Base-by-base conservation (phyloP, 495 filamentous ascomycete genomes). In the Podospora comata region DNA sequence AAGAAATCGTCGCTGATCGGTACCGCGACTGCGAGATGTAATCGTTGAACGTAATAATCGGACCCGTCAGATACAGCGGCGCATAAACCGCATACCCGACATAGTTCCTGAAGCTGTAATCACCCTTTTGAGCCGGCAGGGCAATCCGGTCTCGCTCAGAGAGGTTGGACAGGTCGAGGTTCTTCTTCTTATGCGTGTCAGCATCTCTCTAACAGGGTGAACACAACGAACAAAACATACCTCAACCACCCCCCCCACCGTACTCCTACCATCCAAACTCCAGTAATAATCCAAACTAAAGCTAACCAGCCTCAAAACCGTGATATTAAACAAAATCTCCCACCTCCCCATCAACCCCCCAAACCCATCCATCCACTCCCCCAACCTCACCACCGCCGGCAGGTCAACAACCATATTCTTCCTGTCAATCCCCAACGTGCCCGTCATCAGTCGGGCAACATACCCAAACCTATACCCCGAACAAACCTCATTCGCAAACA, bases 241-340 rank as follows among this genome's bases (percentile, higher is more conserved):
- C 39, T 48, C 39, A 6, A 48, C 9, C 39, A 11, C 39, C 39
- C 13, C 39, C 39, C 39, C 39, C 39, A 18, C 39, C 30, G 30
- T 32, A 4, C 80, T 82, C 30, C 86, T 80, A 64, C 85, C 84
- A 72, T 92, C 85, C 0, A 91, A 78, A 70, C 92, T 93, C 95
- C 96, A 99, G 79, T 94, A 92, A 79, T 96, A 93, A 75, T 99
- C 95, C 73, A 99, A 80, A 77, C 98, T 97, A 85, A 97, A 99
- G 78, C 93, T 96, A 68, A 99, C 92, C 56, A 97, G 81, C 26
- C 95, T 88, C 55, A 99, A 81, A 5, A 97, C 86, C n/a, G 95
- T 97, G 68, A 99, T 87, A 72, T 98, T 99, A 85, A 99, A 99
- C 15, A 95, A 85, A 44, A 99, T 87, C 76, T 97, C 92, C 95